phyloP scores from a whole-genome alignment of 257 asterid species.

The Nicotiana attenuata region DNA sequence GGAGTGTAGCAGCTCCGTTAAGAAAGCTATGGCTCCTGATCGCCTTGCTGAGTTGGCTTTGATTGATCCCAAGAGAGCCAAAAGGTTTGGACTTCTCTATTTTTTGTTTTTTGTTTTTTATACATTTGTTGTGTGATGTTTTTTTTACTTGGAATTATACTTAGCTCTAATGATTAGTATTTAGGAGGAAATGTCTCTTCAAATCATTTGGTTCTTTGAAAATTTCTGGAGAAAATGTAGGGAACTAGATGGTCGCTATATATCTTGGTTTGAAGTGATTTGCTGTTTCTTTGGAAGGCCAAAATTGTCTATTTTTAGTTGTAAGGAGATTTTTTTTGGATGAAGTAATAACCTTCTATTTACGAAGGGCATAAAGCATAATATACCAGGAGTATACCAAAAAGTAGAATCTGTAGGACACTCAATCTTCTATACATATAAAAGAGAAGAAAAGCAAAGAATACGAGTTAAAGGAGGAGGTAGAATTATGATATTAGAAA shows the following conservation, averaged over 20 bases:
- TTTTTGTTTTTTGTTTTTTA: not conserved
- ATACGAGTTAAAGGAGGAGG: not conserved
- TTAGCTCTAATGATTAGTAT: not conserved
- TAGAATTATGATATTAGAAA: not conserved
- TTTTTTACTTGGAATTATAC: not conserved
- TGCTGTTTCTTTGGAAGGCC: not conserved
- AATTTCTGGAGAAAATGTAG: not conserved
- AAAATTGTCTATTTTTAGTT: not conserved
- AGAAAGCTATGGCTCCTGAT: conserved; percentile 70
- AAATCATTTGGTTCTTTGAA: not conserved
- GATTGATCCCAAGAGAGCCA: conserved; percentile 92
- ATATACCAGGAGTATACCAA: no score
- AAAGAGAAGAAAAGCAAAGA: no score
- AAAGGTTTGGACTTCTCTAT: conserved; percentile 48
- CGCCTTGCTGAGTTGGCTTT: conserved; percentile 73
- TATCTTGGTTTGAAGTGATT: not conserved
- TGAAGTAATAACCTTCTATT: no score
- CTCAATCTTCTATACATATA: no score
- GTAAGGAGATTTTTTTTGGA: not conserved
- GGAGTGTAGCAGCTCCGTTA: conserved; percentile 29
- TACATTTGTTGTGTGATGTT: not conserved
- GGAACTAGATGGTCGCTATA: not conserved
- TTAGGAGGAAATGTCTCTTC: not conserved
- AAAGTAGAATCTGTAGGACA: no score
- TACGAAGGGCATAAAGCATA: no score